phyloP scores from a whole-genome alignment of 345 rosid genomes.

The Geranium brycei region DNA sequence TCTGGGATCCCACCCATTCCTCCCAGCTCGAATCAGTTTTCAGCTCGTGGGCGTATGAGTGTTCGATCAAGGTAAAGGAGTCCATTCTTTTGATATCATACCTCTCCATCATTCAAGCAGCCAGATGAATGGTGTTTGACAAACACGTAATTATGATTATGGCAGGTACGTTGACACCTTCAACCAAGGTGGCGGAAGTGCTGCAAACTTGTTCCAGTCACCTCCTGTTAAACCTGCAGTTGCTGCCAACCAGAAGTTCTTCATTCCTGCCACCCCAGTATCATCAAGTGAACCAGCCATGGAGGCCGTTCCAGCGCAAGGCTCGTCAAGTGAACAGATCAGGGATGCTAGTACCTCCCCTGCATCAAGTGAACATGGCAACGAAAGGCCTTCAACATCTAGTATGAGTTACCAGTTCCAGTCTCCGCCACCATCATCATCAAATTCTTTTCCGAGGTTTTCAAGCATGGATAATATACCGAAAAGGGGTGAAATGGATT shows the following conservation, averaged over 20 bases:
- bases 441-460: slow-evolving; percentile 2
- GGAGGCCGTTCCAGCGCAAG: slow-evolving; percentile 40
- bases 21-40: slow-evolving; percentile 62
- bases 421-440: slow-evolving; percentile 18
- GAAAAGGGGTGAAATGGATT: slow-evolving; percentile 15
- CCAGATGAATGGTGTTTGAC: neutral
- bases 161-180: slow-evolving; percentile 77
- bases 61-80: slow-evolving; percentile 63
- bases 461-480: slow-evolving; percentile 38
- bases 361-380: slow-evolving; percentile 21
- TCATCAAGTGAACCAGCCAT: slow-evolving; percentile 29
- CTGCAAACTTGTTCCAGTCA: slow-evolving; percentile 53
- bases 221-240: slow-evolving; percentile 54
- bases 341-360: neutral
- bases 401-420: slow-evolving; percentile 19
- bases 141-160: slow-evolving; percentile 1
- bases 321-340: neutral
- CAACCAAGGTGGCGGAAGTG: slow-evolving; percentile 46
- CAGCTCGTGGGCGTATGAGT: slow-evolving; percentile 82
- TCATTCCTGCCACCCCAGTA: slow-evolving; percentile 54
- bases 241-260: slow-evolving; percentile 63
- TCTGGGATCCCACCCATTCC: slow-evolving; percentile 86
- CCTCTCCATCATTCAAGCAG: neutral
- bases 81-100: neutral
- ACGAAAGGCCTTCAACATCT: slow-evolving; percentile 33